Conservation (phyloP, 495 filamentous ascomycete species). For the Barbatosphaeria neglecta region DNA sequence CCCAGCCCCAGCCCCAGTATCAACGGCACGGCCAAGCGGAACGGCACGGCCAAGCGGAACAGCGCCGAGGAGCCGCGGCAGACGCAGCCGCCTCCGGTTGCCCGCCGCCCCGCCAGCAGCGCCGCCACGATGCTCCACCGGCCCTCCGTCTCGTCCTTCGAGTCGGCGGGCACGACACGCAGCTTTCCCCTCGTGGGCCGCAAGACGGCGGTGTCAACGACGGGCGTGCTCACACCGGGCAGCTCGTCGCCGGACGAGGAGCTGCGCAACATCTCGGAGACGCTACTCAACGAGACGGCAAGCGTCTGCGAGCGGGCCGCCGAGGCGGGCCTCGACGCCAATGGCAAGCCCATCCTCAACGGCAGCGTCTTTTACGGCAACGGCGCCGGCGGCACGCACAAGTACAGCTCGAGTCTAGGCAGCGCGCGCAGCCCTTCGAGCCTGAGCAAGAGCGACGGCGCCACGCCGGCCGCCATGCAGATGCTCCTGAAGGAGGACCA, state of each 20-base stretch:
- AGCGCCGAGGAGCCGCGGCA: neutral
- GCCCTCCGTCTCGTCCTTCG: constrained; percentile 37
- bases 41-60: neutral
- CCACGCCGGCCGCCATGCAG: constrained; percentile 24
- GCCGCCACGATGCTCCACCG: constrained; percentile 22
- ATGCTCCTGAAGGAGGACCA: constrained; percentile 56
- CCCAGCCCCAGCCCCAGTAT: neutral
- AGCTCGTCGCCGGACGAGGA: constrained; percentile 23
- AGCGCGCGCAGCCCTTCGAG: constrained; percentile 9
- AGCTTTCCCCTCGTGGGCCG: constrained; percentile 42
- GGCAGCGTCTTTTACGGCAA: constrained; percentile 9
- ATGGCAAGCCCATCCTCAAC: constrained; percentile 1
- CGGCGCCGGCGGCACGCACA: neutral
- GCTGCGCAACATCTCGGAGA: constrained; percentile 25
- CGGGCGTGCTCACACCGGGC: constrained; percentile 26
- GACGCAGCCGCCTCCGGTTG: neutral
- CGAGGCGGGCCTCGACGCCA: constrained; percentile 9
- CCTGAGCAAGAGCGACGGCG: constrained; percentile 13
- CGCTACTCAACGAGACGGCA: constrained; percentile 27
- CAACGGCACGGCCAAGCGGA: constrained; percentile 3
- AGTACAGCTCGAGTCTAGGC: neutral
- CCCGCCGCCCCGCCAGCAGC: neutral
- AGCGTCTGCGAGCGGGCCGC: constrained; percentile 13
- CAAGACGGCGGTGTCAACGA: constrained; percentile 24
- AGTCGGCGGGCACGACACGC: constrained; percentile 36